Base-by-base conservation (phyloP, 305 asterid species). In the Fraxinus albicans region DNA sequence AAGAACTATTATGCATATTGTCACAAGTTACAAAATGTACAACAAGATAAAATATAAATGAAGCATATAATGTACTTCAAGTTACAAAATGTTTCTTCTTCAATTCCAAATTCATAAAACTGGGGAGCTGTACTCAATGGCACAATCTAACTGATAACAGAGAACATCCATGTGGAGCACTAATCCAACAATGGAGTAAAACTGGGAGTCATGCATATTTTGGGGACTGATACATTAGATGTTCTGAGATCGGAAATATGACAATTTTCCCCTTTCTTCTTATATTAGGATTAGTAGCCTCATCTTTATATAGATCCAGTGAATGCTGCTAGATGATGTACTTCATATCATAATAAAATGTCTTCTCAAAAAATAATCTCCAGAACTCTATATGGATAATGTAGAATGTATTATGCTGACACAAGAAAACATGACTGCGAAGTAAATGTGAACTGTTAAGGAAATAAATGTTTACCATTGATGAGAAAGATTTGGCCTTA, bases 401-500 rank as follows among this genome's bases (percentile, higher is more conserved):
- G 38, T 70, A 70, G 23, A 31, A 70, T 5, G 21, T 34, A 72
- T 72, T 23, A 69, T 34, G 47, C 27, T 33, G 13, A 17, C 77
- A 72, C 27, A 15, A 10, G 8, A 40, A 38, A 72, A 31, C 44
- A 33, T 31, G 76, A 34, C 25, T 8, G 21, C n/a, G 77, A 72
- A 72, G 25, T 72, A 72, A 72, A 72, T 72, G 27, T 25, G 25
- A 19, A 17, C 36, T 40, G 3, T 34, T 23, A 40, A 77, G 73
- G 79, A 73, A 78, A 76, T 47, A 84, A 86, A 27, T 83, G 79
- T 88, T 73, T 87, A 91, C 95, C 95, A 91, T 82, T 89, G 88
- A 83, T 83, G 85, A 74, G 92, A 88, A 83, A 91, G 91, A 86
- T 90, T 88, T 77, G 93, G 92, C 89, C 91, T 81, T 84, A 90